These are phyloP conservation scores for Cardiospermum halicacabum DNA, from an alignment of 345 rosid species.

Conservation along the genomic window DNA sequence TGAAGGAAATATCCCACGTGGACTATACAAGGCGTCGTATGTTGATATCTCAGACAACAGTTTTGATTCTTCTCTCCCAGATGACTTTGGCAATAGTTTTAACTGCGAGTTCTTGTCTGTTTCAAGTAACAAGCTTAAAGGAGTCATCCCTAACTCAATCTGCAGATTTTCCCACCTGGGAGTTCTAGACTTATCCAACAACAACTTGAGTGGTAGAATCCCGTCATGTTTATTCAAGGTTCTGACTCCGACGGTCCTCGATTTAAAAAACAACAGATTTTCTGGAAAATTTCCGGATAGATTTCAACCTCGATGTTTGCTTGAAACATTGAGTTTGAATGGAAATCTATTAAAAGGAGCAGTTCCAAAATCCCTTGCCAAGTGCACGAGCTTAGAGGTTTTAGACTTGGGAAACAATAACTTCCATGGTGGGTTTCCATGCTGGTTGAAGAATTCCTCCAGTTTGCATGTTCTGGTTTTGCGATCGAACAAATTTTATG, in stretches of 20 bases:
- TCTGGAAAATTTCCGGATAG: constrained; percentile 14
- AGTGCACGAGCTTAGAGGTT: constrained; percentile 29
- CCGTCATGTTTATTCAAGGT: constrained; percentile 12
- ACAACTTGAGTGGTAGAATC: constrained; percentile 27
- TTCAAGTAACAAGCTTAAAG: constrained; percentile 26
- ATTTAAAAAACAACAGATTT: constrained; percentile 25
- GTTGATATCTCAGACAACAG: constrained; percentile 35
- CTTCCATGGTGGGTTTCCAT: constrained; percentile 31
- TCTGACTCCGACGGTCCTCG: constrained; percentile 18
- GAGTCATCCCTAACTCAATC: constrained; percentile 28
- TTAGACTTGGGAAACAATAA: constrained; percentile 33
- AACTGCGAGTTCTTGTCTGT: constrained; percentile 26
- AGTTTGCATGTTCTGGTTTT: constrained; percentile 32
- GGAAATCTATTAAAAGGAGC: constrained; percentile 27
- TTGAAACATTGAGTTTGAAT: constrained; percentile 24
- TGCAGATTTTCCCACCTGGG: constrained; percentile 16
- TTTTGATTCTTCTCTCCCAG: constrained; percentile 18
- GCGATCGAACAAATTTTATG: constrained; percentile 24
- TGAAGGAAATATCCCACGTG: constrained; percentile 19
- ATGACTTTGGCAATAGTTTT: constrained; percentile 8
- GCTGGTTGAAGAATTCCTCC: constrained; percentile 21
- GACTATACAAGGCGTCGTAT: not conserved
- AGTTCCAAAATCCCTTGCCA: constrained; percentile 25
- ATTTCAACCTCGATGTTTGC: constrained; percentile 7
- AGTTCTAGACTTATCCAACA: constrained; percentile 35